Percentiles rank a stretch among this genome's conserved stretches.
Conservation (phyloP, 257 asterid species). For the Solanum sparsipilum region DNA sequence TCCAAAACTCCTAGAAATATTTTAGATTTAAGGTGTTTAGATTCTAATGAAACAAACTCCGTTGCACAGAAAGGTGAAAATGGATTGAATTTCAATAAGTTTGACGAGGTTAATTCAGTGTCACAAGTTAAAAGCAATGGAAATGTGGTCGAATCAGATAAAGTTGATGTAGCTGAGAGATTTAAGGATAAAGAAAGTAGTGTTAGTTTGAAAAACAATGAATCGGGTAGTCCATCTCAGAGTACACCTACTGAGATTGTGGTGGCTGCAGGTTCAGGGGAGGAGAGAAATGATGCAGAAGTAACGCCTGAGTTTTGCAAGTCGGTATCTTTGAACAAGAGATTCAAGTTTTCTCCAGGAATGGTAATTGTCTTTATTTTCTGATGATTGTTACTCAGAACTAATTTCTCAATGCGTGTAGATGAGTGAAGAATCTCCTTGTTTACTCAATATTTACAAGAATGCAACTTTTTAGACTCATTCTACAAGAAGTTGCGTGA, state of each 20-base stretch:
- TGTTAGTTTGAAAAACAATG: constrained; percentile 14
- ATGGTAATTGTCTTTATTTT: constrained; percentile 43
- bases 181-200: constrained; percentile 1
- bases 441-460: background rate
- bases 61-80: background rate
- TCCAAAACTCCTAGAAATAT: background rate
- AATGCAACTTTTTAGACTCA: background rate
- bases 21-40: background rate
- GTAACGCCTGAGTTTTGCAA: constrained; percentile 68
- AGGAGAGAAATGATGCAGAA: constrained; percentile 37
- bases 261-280: constrained; percentile 19
- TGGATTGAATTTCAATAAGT: background rate
- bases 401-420: background rate
- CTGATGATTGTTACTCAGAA: background rate
- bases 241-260: constrained; percentile 16
- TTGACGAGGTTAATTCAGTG: background rate
- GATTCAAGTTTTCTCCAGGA: constrained; percentile 95
- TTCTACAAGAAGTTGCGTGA: background rate
- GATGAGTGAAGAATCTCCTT: background rate
- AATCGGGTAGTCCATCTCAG: constrained; percentile 19
- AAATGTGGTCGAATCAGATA: background rate
- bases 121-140: background rate
- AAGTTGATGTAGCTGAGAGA: constrained; percentile 4
- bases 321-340: constrained; percentile 33
- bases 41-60: background rate